Conservation (phyloP, 2,329 filamentous ascomycete genomes). For the Trichoderma arundinaceum region DNA sequence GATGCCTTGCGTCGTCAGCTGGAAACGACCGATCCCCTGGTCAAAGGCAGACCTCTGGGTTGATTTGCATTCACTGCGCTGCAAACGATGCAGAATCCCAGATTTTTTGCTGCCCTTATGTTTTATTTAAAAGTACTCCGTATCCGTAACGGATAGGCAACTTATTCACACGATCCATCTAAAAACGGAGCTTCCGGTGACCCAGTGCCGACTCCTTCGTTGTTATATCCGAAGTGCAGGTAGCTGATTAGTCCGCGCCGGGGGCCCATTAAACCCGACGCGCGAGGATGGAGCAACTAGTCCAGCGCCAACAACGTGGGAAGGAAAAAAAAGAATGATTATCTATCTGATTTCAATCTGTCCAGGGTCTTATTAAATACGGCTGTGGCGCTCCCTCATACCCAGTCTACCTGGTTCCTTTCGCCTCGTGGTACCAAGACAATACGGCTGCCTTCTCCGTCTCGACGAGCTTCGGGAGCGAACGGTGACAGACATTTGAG, state of each 20-base stretch:
- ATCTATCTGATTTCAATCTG: not conserved
- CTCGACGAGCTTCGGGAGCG: not conserved
- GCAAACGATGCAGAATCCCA: not conserved
- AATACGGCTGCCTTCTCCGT: not conserved
- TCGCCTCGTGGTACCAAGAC: conserved; percentile 9
- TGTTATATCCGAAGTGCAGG: conserved; percentile 23
- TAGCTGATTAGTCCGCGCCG: not conserved
- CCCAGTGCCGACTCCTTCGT: conserved; percentile 6
- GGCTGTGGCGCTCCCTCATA: conserved; percentile 10
- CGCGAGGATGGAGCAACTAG: conserved; percentile 19
- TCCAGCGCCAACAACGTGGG: conserved; percentile 19
- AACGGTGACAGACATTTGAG: not conserved
- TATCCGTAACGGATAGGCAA: not conserved
- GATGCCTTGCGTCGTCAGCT: not conserved
- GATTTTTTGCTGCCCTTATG: not conserved
- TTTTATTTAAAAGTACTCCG: not conserved
- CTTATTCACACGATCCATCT: not conserved
- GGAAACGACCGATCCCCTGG: not conserved
- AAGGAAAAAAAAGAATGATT: conserved; percentile 2
- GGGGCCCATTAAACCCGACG: conserved; percentile 26
- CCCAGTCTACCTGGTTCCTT: not conserved
- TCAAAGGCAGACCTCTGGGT: not conserved
- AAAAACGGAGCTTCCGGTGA: conserved; percentile 1
- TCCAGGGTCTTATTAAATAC: conserved; percentile 11
- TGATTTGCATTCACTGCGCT: not conserved